These are phyloP conservation scores for Grosmannia huntii DNA, from an alignment of 2,329 filamentous ascomycete genomes.

Conservation along the genomic window DNA sequence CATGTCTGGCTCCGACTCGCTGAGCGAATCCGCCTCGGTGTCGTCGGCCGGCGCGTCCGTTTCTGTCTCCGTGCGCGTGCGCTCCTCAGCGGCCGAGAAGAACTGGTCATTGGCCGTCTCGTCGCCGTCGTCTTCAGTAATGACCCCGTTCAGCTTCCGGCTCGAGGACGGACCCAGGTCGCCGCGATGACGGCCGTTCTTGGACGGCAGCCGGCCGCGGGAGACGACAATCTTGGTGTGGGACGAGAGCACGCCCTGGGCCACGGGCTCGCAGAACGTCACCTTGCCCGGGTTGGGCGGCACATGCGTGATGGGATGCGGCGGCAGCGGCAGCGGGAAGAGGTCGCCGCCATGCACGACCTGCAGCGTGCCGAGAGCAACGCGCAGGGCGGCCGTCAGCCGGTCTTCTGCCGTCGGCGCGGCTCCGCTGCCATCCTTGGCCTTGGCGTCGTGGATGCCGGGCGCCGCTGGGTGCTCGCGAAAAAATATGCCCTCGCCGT, in stretches of 20 bases:
- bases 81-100: slow-evolving; percentile 81
- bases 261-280: slow-evolving; percentile 85
- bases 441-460: slow-evolving; percentile 18
- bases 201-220: slow-evolving; percentile 44
- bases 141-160: slow-evolving; percentile 45
- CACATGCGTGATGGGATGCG: slow-evolving; percentile 78
- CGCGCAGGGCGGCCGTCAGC: slow-evolving; percentile 54
- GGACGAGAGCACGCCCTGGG: slow-evolving; percentile 68
- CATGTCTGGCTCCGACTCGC: slow-evolving; percentile 42
- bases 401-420: slow-evolving; percentile 36
- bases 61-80: slow-evolving; percentile 45
- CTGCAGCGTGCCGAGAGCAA: slow-evolving; percentile 57
- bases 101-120: slow-evolving; percentile 85
- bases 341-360: slow-evolving; percentile 78
- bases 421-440: slow-evolving; percentile 18
- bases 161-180: slow-evolving; percentile 53
- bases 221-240: slow-evolving; percentile 76
- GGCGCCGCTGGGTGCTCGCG: slow-evolving; percentile 39
- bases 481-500: slow-evolving; percentile 73
- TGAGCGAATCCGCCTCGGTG: slow-evolving; percentile 19
- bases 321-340: slow-evolving; percentile 61
- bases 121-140: slow-evolving; percentile 50
- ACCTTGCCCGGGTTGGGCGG: slow-evolving; percentile 77
- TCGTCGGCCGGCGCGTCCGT: slow-evolving; percentile 37
- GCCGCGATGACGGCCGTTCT: slow-evolving; percentile 21